A percentile compares a stretch with the other conserved stretches of the same genome.
Evolutionary conservation across 495 filamentous ascomycete species (phyloP).

Genomic region (Tirmania nivea): DNA sequence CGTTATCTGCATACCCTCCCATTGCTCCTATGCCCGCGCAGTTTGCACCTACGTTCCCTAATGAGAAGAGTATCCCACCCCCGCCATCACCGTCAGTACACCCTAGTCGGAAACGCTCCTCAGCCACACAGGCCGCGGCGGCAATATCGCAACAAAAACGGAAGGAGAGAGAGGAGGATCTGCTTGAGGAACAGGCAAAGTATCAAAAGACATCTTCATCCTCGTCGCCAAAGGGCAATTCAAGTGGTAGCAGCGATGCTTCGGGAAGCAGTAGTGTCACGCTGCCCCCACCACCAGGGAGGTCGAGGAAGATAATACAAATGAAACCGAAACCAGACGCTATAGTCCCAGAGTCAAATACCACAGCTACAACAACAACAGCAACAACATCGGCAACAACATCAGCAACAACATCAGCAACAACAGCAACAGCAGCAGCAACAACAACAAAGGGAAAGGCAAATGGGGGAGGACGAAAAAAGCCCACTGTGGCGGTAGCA

Average conservation of each 20-base stretch:
- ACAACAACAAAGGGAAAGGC: background rate
- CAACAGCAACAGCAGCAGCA: background rate
- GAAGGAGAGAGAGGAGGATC: background rate
- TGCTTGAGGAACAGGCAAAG: background rate
- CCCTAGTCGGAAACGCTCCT: no score
- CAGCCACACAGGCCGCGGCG: background rate
- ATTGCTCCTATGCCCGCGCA: background rate
- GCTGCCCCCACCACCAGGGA: conserved; percentile 75
- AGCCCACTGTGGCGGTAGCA: no score
- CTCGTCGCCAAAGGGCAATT: background rate
- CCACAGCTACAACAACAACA: no score
- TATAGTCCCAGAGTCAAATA: conserved; percentile 7
- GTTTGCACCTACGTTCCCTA: background rate
- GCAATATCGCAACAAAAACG: background rate
- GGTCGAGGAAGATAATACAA: conserved; percentile 90
- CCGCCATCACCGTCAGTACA: no score
- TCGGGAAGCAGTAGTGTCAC: conserved; percentile 30
- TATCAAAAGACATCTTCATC: background rate
- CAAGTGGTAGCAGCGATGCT: background rate
- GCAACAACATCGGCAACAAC: background rate
- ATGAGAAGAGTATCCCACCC: no score
- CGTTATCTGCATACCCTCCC: background rate
- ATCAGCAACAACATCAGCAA: no score
- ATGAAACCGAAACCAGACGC: conserved; percentile 46
- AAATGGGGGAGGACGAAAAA: background rate